Evolutionary conservation across 345 rosid species (phyloP).

Genomic region (Camelina neglecta): DNA sequence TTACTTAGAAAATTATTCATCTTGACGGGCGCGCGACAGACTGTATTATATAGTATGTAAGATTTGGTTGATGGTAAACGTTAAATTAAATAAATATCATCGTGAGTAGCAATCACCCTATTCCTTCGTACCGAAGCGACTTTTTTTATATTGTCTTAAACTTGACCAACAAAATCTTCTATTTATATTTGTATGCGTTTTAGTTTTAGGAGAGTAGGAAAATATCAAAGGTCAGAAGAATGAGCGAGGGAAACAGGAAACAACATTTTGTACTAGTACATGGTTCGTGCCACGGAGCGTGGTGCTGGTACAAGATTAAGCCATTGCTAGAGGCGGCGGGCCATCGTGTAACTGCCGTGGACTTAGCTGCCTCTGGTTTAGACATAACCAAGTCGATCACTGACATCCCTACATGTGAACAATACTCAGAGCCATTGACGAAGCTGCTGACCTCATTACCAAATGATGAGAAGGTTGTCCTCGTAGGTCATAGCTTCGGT

Average conservation of each 20-base stretch:
- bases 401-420: slow-evolving; percentile 48
- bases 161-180: background rate
- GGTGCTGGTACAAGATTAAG: slow-evolving; percentile 76
- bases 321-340: slow-evolving; percentile 54
- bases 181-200: background rate
- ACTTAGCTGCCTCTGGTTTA: slow-evolving; percentile 62
- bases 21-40: background rate
- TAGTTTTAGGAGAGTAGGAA: background rate
- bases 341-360: slow-evolving; percentile 51
- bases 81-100: background rate
- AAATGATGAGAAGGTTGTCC: slow-evolving; percentile 50
- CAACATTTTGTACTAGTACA: slow-evolving; percentile 67
- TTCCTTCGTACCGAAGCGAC: background rate
- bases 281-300: slow-evolving; percentile 65
- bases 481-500: slow-evolving; percentile 78
- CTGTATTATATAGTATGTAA: background rate
- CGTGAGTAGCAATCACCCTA: slow-evolving; percentile 14
- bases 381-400: slow-evolving; percentile 47
- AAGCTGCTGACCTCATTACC: slow-evolving; percentile 46
- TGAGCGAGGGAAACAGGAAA: slow-evolving; percentile 19
- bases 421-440: slow-evolving; percentile 59
- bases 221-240: slow-evolving; percentile 20
- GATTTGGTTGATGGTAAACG: slow-evolving; percentile 11
- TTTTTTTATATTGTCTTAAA: background rate
- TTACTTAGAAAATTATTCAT: background rate